phyloP scores from a whole-genome alignment of 805 yeast genomes.

The Starmerella khaoyaiensis region DNA sequence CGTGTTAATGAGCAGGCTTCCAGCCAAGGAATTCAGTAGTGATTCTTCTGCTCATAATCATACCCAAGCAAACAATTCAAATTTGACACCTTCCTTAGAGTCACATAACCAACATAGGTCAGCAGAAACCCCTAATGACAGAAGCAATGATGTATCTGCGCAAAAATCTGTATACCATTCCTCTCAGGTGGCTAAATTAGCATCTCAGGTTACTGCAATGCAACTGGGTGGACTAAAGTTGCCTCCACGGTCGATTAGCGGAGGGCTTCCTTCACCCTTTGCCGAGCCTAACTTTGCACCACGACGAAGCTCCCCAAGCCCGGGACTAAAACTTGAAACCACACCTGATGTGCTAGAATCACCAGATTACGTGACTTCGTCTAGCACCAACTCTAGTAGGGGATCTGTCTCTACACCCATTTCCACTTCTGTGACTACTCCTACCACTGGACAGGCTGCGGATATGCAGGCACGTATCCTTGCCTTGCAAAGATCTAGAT shows the following conservation, averaged over 20 bases:
- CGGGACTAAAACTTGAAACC: constrained; percentile 11
- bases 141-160: too few relatives aligned
- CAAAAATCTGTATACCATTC: too few relatives aligned
- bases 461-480: constrained; percentile 76
- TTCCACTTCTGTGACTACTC: neutral
- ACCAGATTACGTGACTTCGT: neutral
- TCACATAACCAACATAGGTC: too few relatives aligned
- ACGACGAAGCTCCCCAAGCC: neutral
- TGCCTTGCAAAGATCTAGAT: constrained; percentile 78
- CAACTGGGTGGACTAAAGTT: constrained; percentile 3
- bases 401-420: neutral
- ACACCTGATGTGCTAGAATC: constrained; percentile 15
- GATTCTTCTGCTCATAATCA: too few relatives aligned
- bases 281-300: constrained; percentile 1
- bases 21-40: too few relatives aligned
- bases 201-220: too few relatives aligned
- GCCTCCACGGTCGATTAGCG: constrained; percentile 1
- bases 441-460: constrained; percentile 30
- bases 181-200: too few relatives aligned
- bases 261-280: constrained; percentile 6
- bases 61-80: too few relatives aligned
- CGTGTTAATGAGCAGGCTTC: too few relatives aligned
- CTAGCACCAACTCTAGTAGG: neutral
- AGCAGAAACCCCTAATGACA: too few relatives aligned
- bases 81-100: too few relatives aligned